phyloP scores from a whole-genome alignment of 2,329 filamentous ascomycete species.

The Alternaria consortialis region DNA sequence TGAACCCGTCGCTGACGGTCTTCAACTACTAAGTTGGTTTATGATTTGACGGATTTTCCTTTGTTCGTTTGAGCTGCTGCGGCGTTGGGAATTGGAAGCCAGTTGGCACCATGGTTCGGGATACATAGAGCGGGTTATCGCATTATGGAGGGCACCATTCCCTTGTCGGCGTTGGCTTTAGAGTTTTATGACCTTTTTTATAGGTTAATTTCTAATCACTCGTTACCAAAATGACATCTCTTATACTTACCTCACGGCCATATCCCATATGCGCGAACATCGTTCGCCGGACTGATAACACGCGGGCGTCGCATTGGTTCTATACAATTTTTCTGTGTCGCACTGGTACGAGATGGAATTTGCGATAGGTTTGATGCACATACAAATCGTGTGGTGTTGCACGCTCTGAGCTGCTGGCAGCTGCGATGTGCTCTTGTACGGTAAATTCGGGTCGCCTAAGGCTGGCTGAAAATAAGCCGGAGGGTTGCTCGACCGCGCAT shows the following conservation, averaged over 20 bases:
- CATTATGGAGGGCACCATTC: slow-evolving; percentile 4
- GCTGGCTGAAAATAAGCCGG: neutral
- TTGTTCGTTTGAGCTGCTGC: slow-evolving; percentile 5
- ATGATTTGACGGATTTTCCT: slow-evolving; percentile 11
- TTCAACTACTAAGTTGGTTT: slow-evolving; percentile 70
- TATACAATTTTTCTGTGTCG: neutral
- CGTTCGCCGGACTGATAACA: neutral
- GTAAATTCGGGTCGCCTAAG: neutral
- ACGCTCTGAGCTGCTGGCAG: neutral
- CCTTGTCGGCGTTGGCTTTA: slow-evolving; percentile 9
- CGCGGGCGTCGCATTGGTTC: neutral
- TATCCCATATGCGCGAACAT: neutral
- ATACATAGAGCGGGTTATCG: slow-evolving; percentile 14
- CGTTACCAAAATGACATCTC: neutral
- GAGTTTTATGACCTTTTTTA: slow-evolving; percentile 4
- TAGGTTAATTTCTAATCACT: slow-evolving; percentile 17
- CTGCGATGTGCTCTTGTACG: neutral
- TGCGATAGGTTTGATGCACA: neutral
- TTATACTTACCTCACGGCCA: neutral
- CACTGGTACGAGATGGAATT: neutral
- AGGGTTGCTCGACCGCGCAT: neutral
- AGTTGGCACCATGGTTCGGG: slow-evolving; percentile 15
- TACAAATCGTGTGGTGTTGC: neutral
- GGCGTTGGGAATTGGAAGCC: slow-evolving; percentile 18
- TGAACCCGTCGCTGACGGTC: slow-evolving; percentile 79